Evolutionary conservation across 1,284 basidiomycete genomes (phyloP).

Genomic region (Volvariella volvacea): DNA sequence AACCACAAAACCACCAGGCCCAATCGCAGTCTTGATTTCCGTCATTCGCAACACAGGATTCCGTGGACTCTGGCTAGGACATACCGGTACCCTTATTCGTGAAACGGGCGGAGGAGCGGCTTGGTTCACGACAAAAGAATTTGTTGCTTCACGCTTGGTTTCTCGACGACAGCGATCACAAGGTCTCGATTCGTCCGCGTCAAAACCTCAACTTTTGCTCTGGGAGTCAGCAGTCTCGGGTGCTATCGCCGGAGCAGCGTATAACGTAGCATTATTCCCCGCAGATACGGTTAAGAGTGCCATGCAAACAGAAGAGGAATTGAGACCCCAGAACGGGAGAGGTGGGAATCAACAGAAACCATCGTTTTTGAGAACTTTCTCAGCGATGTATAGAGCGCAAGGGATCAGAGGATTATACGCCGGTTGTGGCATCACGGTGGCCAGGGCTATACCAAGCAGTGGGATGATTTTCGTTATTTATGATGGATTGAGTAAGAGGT

Average conservation of each 20-base stretch:
- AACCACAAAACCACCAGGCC: conserved; percentile 45
- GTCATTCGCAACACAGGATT: conserved; percentile 65
- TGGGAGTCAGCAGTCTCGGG: conserved; percentile 78
- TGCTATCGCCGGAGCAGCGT: conserved; percentile 75
- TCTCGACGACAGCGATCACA: conserved; percentile 21
- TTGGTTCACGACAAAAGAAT: conserved; percentile 87
- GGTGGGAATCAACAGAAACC: conserved; percentile 15
- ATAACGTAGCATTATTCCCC: conserved; percentile 78
- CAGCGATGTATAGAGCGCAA: conserved; percentile 65
- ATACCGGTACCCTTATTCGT: conserved; percentile 79
- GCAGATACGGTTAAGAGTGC: conserved; percentile 87
- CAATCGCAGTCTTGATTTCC: conserved; percentile 59
- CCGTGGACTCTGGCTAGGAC: conserved; percentile 81
- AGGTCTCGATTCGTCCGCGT: conserved; percentile 14
- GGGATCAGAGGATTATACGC: conserved; percentile 86
- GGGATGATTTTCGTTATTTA: conserved; percentile 84
- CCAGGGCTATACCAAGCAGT: conserved; percentile 83
- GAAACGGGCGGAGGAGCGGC: conserved; percentile 85
- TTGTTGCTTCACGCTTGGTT: conserved; percentile 54
- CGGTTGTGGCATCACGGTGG: conserved; percentile 91
- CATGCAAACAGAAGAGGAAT: conserved; percentile 84
- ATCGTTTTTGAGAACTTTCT: conserved; percentile 61
- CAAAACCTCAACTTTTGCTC: conserved; percentile 44
- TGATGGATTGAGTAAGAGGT: conserved; percentile 55
- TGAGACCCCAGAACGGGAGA: conserved; percentile 31